Conservation (phyloP, 306 rosid genomes). For the Cucurbita moschata region DNA sequence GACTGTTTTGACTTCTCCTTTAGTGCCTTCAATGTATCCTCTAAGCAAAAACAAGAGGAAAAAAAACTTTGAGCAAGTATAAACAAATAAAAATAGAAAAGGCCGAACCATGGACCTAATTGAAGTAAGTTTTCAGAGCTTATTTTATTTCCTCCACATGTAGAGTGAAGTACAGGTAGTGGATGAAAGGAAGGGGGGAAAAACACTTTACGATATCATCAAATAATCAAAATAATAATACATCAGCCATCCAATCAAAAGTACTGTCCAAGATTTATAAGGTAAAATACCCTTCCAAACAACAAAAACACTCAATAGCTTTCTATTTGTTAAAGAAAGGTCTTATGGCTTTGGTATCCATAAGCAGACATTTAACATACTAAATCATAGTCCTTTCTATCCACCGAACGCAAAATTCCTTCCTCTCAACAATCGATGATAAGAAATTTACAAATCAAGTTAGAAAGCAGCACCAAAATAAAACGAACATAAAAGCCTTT, state of each 20-base stretch:
- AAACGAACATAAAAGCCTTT: neutral
- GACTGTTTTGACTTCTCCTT: conserved; percentile 61
- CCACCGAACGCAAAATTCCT: neutral
- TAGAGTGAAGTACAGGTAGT: neutral
- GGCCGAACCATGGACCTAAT: neutral
- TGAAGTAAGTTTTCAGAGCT: neutral
- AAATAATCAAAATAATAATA: neutral
- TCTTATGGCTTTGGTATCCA: neutral
- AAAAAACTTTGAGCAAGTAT: conserved; percentile 9
- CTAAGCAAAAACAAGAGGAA: conserved; percentile 21
- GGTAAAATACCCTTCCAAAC: neutral
- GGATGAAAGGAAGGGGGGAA: neutral
- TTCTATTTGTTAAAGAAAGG: neutral
- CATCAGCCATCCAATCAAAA: neutral
- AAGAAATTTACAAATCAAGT: neutral
- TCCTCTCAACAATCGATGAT: neutral
- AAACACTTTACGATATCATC: neutral
- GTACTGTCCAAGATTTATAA: neutral
- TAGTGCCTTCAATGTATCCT: conserved; percentile 51
- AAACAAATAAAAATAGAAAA: conserved; percentile 5
- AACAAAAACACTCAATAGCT: neutral
- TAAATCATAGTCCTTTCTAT: neutral
- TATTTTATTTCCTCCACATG: neutral
- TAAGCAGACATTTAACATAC: neutral
- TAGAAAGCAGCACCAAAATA: neutral